Percentiles rank a stretch among this genome's conserved stretches.
These are phyloP conservation scores for Waltergamsia citrina DNA, from an alignment of 2,329 filamentous ascomycete species.

Conservation along the genomic window DNA sequence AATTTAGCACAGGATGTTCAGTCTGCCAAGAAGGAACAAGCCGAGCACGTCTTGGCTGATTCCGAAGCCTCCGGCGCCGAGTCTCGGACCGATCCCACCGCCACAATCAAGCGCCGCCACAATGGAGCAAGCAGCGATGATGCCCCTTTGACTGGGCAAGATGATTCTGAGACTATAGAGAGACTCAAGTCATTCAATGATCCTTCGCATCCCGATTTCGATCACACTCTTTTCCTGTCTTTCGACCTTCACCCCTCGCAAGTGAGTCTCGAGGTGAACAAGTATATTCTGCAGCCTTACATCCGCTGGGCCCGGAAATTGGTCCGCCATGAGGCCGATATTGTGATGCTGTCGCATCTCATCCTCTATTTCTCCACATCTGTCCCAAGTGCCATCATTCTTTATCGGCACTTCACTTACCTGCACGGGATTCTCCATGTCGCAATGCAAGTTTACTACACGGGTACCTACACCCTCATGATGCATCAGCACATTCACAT, in stretches of 20 bases:
- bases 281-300: constrained; percentile 50
- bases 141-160: too few species aligned
- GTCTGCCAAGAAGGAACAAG: too few species aligned
- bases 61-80: too few species aligned
- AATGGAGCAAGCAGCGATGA: too few species aligned
- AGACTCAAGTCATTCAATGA: constrained; percentile 31
- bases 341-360: constrained; percentile 70
- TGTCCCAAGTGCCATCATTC: constrained; percentile 55
- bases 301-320: constrained; percentile 41
- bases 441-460: constrained; percentile 57
- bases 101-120: too few species aligned
- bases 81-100: too few species aligned
- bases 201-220: constrained; percentile 27
- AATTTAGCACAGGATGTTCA: too few species aligned
- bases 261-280: too few species aligned
- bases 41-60: too few species aligned
- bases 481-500: constrained; percentile 81
- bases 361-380: constrained; percentile 62
- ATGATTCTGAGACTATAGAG: constrained; percentile 19
- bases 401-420: constrained; percentile 59
- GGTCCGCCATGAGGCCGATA: constrained; percentile 60
- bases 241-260: constrained; percentile 28
- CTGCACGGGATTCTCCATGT: constrained; percentile 58
- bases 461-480: constrained; percentile 69
- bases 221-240: constrained; percentile 34